Evolutionary conservation across 163 green algal species (phyloP).

Genomic region (Trebouxiophyceae sp.): DNA sequence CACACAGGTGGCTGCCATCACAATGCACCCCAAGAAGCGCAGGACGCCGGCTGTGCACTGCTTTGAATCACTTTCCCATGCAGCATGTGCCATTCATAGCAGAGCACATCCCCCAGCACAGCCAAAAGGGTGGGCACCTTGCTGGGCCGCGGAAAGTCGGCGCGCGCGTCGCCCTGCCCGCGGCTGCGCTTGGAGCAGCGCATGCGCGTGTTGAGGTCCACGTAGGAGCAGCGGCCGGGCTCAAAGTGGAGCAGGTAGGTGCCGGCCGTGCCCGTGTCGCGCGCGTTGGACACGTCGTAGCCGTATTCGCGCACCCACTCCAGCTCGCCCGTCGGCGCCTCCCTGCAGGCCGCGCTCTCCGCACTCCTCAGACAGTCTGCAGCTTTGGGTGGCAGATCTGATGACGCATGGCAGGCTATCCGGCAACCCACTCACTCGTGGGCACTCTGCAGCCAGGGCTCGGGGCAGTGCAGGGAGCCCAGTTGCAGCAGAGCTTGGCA

Average conservation of each 20-base stretch:
- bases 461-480: background rate
- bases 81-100: background rate
- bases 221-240: constrained; percentile 23
- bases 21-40: background rate
- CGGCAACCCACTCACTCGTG: background rate
- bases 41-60: background rate
- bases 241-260: constrained; percentile 29
- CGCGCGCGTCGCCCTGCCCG: background rate
- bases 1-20: constrained; percentile 3
- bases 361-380: background rate
- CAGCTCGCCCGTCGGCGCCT: constrained; percentile 22
- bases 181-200: constrained; percentile 24
- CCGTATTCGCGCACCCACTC: constrained; percentile 51
- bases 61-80: background rate
- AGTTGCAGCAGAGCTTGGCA: background rate
- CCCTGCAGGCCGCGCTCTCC: background rate
- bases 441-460: background rate
- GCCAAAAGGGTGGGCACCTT: no score
- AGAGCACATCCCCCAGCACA: no score
- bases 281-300: constrained; percentile 24
- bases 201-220: constrained; percentile 33
- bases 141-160: background rate
- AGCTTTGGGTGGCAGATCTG: background rate
- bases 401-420: background rate
- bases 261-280: constrained; percentile 7